Evolutionary conservation across 345 rosid genomes (phyloP), one percentile per base, ranked within the genome.

Genomic region (Eucalyptus erythrocorys): DNA sequence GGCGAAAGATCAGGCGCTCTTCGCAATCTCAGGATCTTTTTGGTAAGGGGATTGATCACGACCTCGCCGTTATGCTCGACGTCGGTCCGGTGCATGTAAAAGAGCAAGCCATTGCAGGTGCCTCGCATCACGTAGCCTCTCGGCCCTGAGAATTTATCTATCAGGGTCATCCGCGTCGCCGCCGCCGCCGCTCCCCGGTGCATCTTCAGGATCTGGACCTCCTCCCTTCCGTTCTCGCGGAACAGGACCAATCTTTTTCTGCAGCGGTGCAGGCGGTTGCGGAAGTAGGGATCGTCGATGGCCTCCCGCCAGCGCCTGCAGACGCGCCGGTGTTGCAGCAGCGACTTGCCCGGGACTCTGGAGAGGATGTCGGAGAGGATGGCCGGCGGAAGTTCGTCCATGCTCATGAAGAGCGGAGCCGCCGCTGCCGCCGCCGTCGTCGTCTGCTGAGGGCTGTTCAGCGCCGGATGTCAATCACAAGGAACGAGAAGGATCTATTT

Each of bases 71-170:
- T 59, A 27, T 59, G 30, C 32, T 59, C 30, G 14, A 27, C 66
- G 15, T 59, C 66, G 7, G 15, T 59, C 7, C 8, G 13, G 32
- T 59, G 7, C 66, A 10, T 27, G 32, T 0, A 59, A 59, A 59
- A 59, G 66, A 27, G 32, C 15, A 59, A 59, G 32, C 15, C 66
- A 27, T 26, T 59, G 66, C n/a, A 59, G 66, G n/a, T 59, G 66
- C 32, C 66, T 27, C 32, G 66, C n/a, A 55, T 51, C 26, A 51
- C 57, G 64, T 26, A 11, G 64, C n/a, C 64, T 57, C 64, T 57
- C 64, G 3, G n/a, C 0, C 64, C 64, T n/a, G 64, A 4, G 0
- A 57, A 57, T 26, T 57, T 1, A 57, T 11, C n/a, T 57, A 57
- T 57, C n/a, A 0, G 30, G 64, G 30, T 57, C 64, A 57, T 57